Base-by-base conservation (phyloP, 2,329 filamentous ascomycete genomes). In the Phoma herbarum region DNA sequence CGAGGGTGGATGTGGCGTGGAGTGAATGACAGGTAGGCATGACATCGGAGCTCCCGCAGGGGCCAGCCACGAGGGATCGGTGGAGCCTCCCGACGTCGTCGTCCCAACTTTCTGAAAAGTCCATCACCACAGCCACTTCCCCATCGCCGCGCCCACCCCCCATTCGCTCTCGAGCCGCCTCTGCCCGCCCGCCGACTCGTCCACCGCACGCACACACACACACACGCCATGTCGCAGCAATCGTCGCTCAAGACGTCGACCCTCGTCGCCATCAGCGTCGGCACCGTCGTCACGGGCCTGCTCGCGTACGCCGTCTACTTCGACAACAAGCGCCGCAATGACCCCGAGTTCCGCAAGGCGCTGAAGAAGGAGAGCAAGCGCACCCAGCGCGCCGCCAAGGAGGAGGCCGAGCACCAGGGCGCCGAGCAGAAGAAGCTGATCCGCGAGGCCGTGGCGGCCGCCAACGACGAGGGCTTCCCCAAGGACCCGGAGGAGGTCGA, bases 401-500 rank as follows among this genome's bases (percentile, higher is more conserved):
- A 91, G 71, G 85, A 88, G 75, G 89, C 88, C 61, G 86, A 89
- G 74, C 84, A 85, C 59, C 84, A 86, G 65, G 84, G 84, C 63
- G 83, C 85, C 68, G 83, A 84, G 77, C 89, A 91, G 82, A 87
- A 89, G 75, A 85, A 91, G 77, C 82, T 84, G 70, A 91, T 99
- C 81, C 90, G 89, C 79, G 79, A 80, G 57, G 88, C 86, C 51
- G 90, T 98, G 47, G 88, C 92, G 70, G 86, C 90, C 70, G 92
- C 93, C 69, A 91, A 93, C 81, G 90, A 91, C 58, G 93, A 96
- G 79, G 95, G 94, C 57, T 97, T 96, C 85, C 95, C 95, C 47
- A 84, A 85, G 42, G 92, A 93, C 72, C 88, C 94, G 33, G 94
- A 98, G 78, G 93, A 97, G 83, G 93, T 92, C 77, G 95, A 99